A percentile compares a stretch with the other conserved stretches of the same genome.
Evolutionary conservation across 1,284 basidiomycete genomes (phyloP).

Genomic region (Moesziomyces antarcticus): DNA sequence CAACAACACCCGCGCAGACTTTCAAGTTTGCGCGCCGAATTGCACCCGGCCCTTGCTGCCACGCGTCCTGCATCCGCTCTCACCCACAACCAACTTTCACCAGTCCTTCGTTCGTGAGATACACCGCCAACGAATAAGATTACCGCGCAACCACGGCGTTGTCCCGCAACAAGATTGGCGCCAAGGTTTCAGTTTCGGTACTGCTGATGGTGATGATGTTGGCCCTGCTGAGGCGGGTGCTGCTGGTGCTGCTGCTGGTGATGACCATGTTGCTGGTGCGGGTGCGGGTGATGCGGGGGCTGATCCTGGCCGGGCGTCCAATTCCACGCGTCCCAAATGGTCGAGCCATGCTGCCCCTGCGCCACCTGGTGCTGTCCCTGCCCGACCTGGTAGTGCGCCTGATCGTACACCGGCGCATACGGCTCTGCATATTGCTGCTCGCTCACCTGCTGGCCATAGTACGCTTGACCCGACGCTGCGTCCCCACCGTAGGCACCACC

Average conservation of each 20-base stretch:
- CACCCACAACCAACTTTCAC: no score
- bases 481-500: neutral
- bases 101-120: no score
- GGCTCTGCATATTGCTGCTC: constrained; percentile 7
- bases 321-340: constrained; percentile 24
- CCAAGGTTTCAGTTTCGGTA: no score
- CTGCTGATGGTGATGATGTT: constrained; percentile 1
- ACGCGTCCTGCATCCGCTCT: no score
- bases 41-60: no score
- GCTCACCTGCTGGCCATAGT: constrained; percentile 1
- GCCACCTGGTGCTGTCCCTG: neutral
- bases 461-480: neutral
- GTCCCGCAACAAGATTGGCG: no score
- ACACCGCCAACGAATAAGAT: no score
- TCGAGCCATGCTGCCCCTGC: neutral
- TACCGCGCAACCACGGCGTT: no score
- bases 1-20: no score
- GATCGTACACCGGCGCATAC: neutral
- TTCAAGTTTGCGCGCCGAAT: no score
- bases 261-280: constrained; percentile 4
- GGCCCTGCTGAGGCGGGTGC: constrained; percentile 7
- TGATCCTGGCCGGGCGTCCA: constrained; percentile 16
- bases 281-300: constrained; percentile 4
- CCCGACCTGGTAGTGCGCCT: neutral
- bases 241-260: neutral